Percentiles rank a stretch among this genome's conserved stretches.
Conservation (phyloP, 108 stramenopile species). For the Fragilariopsis cylindrus region DNA sequence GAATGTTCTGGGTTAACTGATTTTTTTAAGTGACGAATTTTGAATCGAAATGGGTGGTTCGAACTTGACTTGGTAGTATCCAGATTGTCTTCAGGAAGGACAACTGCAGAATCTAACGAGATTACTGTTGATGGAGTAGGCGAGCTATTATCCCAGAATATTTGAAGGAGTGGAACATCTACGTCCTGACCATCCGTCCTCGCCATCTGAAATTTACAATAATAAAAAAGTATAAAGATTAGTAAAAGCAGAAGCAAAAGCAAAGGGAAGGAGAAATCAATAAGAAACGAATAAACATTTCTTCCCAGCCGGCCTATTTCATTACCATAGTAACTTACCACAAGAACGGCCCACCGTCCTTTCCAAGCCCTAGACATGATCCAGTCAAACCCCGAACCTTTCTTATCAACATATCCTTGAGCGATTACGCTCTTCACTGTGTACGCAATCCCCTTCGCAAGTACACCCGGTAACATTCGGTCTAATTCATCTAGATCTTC, state of each 20-base stretch:
- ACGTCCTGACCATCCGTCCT: constrained; percentile 42
- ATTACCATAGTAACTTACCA: constrained; percentile 39
- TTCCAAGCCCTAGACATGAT: constrained; percentile 63
- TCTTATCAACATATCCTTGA: constrained; percentile 76
- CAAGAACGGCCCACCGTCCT: constrained; percentile 55
- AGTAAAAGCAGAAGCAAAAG: neutral
- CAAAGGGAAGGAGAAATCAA: neutral
- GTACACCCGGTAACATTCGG: constrained; percentile 43
- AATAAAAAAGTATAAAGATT: neutral
- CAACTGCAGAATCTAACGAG: constrained; percentile 56
- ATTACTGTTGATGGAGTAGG: constrained; percentile 58
- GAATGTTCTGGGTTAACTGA: constrained; percentile 16
- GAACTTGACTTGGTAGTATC: constrained; percentile 41
- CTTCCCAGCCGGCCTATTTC: neutral
- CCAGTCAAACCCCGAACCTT: constrained; percentile 66
- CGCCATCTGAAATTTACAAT: constrained; percentile 29
- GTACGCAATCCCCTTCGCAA: constrained; percentile 37
- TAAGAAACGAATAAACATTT: neutral
- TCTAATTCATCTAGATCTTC: constrained; percentile 36
- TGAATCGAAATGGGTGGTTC: constrained; percentile 38
- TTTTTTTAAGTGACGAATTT: constrained; percentile 52
- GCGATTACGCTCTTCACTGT: constrained; percentile 38
- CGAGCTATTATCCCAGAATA: constrained; percentile 48
- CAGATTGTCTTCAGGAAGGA: constrained; percentile 46
- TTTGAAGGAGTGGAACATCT: constrained; percentile 52